Evolutionary conservation across 2,329 filamentous ascomycete species (phyloP).

Genomic region (Metarhizium album): DNA sequence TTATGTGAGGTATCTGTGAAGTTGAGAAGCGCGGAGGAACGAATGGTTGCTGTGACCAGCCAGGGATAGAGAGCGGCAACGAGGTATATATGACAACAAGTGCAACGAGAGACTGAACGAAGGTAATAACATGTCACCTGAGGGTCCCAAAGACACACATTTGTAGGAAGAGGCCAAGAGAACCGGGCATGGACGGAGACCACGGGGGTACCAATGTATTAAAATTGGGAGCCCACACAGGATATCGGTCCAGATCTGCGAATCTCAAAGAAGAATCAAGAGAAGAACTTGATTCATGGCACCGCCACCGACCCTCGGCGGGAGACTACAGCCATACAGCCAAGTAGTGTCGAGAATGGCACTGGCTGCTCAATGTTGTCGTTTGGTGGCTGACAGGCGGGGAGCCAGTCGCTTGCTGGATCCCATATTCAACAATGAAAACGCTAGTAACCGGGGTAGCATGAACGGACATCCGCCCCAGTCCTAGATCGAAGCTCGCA

Average conservation of each 20-base stretch:
- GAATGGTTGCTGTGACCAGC: not conserved
- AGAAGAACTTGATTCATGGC: not conserved
- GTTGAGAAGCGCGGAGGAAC: not conserved
- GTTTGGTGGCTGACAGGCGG: slow-evolving; percentile 6
- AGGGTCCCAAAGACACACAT: not conserved
- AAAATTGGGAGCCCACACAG: not conserved
- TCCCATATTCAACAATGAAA: slow-evolving; percentile 3
- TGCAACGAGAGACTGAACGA: not conserved
- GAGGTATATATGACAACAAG: not conserved
- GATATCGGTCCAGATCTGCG: not conserved
- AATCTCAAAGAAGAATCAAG: not conserved
- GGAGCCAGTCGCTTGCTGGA: slow-evolving; percentile 5
- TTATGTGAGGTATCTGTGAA: not conserved
- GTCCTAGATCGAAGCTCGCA: slow-evolving; percentile 7
- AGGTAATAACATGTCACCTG: not conserved
- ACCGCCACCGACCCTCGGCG: slow-evolving; percentile 1
- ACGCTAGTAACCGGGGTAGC: slow-evolving; percentile 4
- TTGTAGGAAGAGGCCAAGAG: not conserved
- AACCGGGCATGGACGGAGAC: not conserved
- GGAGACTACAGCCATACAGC: not conserved
- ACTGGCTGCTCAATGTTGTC: slow-evolving; percentile 1
- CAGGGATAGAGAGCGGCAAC: not conserved
- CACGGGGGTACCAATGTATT: not conserved
- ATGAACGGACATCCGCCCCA: slow-evolving; percentile 5
- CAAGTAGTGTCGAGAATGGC: not conserved